phyloP scores from a whole-genome alignment of 345 rosid genomes.

The Eucalyptus leucophloia region DNA sequence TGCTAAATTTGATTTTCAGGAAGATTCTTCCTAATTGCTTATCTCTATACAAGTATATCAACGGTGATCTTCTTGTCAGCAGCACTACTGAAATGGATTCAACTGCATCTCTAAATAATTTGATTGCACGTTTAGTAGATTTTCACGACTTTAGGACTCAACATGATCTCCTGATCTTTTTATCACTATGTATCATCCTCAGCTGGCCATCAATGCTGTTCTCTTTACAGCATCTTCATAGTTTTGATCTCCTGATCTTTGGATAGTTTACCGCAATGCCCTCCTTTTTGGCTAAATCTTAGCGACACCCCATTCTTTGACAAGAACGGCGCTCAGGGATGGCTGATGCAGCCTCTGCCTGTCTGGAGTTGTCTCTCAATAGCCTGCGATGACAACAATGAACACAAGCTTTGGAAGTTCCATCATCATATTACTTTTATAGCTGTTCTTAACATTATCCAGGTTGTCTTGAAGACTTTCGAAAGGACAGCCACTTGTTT shows the following conservation, averaged over 20 bases:
- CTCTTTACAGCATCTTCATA: not conserved
- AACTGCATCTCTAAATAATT: too few species aligned
- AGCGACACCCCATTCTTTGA: not conserved
- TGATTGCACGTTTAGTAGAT: not conserved
- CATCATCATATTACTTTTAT: not conserved
- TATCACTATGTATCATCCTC: not conserved
- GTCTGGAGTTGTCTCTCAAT: not conserved
- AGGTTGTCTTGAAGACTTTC: not conserved
- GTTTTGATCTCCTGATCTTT: not conserved
- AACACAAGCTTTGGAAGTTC: not conserved
- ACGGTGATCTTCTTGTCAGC: not conserved
- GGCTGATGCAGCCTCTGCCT: not conserved
- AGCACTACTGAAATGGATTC: not conserved
- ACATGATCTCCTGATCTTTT: not conserved
- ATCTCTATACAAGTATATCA: not conserved
- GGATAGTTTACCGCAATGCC: not conserved
- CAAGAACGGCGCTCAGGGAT: not conserved
- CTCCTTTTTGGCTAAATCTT: not conserved
- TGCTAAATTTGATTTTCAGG: not conserved
- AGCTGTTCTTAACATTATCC: not conserved
- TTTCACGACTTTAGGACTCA: not conserved
- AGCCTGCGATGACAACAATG: not conserved
- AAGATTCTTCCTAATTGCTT: not conserved
- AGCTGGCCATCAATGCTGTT: not conserved
- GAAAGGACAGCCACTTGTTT: not conserved